Base-by-base conservation (phyloP, 1,139 yeast species). In the Debaryomyces subglobosus region DNA sequence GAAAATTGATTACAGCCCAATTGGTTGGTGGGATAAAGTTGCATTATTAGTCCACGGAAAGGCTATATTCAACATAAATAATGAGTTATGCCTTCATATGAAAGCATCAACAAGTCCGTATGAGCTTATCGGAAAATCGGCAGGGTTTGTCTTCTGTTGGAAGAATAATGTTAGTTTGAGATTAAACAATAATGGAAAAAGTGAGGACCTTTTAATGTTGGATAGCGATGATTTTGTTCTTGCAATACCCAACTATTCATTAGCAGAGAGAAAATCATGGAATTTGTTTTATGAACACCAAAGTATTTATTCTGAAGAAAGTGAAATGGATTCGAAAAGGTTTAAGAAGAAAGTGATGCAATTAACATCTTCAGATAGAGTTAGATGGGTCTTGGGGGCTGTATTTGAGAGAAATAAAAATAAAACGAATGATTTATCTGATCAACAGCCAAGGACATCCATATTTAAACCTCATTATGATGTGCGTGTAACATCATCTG, bases 91-190 rank as follows among this genome's bases (percentile, higher is more conserved):
- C 51, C 66, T 81, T 39, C 82, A 79, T 54, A 79, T 80, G 55
- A 81, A 80, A 56, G 90, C 96, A 13, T 82, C 95, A 0, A 74
- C 82, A 47, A 81, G 84, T 56, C 99, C 99, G 0, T 89, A 92
- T 60, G 77, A 78, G 21, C 65, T 92, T 38, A 74, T 83, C 5
- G 92, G 90, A 1, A 71, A 74, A 10, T 78, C 85, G 44, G 80
- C 96, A 2, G 99, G 99, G 0, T 88, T 90, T 63, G 83, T 86
- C 1, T 80, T 91, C 57, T 81, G 85, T 29, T 92, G 96, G 85
- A 80, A 81, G 54, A 81, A 86, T 43, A 75, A 85, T 57, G 91
- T 89, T 3, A 60, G 63, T 2, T 72, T 90, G 47, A 62, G 69
- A 5, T 74, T 90, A 45, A 90, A 90, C 64, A 82, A 82, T 18